phyloP scores from a whole-genome alignment of 2,329 filamentous ascomycete species.

The Sphaerulina populicola region DNA sequence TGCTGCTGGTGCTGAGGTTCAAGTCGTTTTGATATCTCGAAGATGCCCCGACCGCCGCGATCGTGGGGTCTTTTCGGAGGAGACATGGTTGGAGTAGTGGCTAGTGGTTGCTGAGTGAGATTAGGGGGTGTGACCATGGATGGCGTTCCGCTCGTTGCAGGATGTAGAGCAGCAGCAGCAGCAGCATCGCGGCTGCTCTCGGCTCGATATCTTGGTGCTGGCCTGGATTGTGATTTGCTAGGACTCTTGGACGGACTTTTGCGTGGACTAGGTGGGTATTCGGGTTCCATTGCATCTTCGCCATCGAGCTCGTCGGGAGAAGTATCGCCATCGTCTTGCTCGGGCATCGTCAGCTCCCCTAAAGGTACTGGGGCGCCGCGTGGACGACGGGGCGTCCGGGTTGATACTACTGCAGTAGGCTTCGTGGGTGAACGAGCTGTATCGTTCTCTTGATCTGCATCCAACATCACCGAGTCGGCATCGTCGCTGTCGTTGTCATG shows the following conservation, averaged over 20 bases:
- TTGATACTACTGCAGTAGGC: conserved; percentile 28
- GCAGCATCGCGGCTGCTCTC: conserved; percentile 26
- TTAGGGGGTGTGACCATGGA: conserved; percentile 27
- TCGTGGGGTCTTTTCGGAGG: conserved; percentile 18
- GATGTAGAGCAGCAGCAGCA: background rate
- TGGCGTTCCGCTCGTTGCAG: conserved; percentile 3
- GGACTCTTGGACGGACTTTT: conserved; percentile 30
- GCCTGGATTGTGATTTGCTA: conserved; percentile 11
- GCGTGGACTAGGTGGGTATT: conserved; percentile 33
- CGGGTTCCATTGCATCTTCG: conserved; percentile 23
- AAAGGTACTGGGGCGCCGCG: conserved; percentile 28
- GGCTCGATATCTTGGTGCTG: conserved; percentile 5
- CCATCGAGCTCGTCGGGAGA: conserved; percentile 13
- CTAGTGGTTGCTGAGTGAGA: conserved; percentile 20
- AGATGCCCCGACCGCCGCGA: background rate
- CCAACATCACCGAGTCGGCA: conserved; percentile 32
- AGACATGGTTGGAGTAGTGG: conserved; percentile 19
- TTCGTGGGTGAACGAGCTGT: conserved; percentile 36
- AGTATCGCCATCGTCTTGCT: conserved; percentile 22
- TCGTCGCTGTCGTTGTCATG: conserved; percentile 14
- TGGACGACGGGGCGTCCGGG: conserved; percentile 25
- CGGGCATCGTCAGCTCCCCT: conserved; percentile 26
- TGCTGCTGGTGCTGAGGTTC: conserved; percentile 1
- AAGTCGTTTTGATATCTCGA: conserved; percentile 2
- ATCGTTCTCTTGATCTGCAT: conserved; percentile 45